These are phyloP conservation scores for Infundibulicybe gibba DNA, from an alignment of 768 basidiomycete species.

Conservation along the genomic window DNA sequence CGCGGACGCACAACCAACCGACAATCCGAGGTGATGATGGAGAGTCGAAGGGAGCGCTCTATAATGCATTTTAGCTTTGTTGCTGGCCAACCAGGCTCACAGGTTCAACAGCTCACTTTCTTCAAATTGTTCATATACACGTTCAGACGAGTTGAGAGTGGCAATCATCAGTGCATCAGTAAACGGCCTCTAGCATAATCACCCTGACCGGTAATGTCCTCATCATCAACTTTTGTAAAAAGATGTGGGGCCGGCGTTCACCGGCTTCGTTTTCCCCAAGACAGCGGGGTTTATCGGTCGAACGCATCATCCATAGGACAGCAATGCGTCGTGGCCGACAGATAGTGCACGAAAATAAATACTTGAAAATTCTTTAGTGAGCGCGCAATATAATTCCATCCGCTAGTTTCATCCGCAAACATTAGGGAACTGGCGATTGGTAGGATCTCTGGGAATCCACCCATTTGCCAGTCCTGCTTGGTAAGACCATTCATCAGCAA, in stretches of 20 bases:
- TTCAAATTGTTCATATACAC: constrained; percentile 90
- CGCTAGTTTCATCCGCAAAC: constrained; percentile 51
- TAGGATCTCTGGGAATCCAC: constrained; percentile 74
- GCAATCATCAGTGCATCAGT: neutral
- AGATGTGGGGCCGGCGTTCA: constrained; percentile 24
- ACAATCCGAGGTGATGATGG: constrained; percentile 71
- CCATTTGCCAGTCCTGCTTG: constrained; percentile 74
- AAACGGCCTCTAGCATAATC: constrained; percentile 56
- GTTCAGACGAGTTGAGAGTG: constrained; percentile 13
- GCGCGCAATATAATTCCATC: neutral
- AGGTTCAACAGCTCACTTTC: constrained; percentile 93
- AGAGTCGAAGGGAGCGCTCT: constrained; percentile 67
- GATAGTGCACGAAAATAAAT: neutral
- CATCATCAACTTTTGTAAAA: constrained; percentile 67
- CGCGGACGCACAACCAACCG: constrained; percentile 96
- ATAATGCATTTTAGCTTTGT: constrained; percentile 30
- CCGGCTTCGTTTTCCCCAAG: no score
- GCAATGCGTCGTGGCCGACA: neutral
- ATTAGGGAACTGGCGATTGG: constrained; percentile 47
- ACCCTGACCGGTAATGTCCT: constrained; percentile 88
- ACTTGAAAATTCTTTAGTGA: neutral
- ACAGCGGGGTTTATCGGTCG: no score
- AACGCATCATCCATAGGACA: no score
- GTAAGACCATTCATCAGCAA: constrained; percentile 89
- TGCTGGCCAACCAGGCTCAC: constrained; percentile 3